Base-by-base conservation (phyloP, 2,329 filamentous ascomycete genomes). In the Ascochyta rabiei region DNA sequence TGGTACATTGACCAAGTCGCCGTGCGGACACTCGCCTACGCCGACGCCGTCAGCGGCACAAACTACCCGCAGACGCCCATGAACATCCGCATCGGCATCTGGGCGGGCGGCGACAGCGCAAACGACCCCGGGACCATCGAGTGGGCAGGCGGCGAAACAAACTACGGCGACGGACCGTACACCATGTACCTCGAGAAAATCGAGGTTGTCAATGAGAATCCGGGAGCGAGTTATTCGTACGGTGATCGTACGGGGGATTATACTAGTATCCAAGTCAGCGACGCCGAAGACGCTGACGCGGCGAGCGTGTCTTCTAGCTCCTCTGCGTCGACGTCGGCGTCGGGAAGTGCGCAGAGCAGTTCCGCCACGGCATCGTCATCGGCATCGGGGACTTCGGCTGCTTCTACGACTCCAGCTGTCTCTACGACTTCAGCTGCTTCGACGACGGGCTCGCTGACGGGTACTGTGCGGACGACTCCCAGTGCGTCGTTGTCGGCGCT, bases 51-150 rank as follows among this genome's bases (percentile, higher is more conserved):
- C 28, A 80, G 80, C 57, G 85, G 85, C 3, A 68, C 80, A 38
- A 82, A 83, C 64, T 92, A 85, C 70, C 89, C 89, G 0, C 89
- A 93, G 72, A 91, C 89, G 0, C 89, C 89, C 1, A 88, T 89
- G 86, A 83, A 84, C 28, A 54, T 74, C 38, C 63, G 64, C 33
- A 65, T 79, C 26, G 76, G 77, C 39, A 76, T 70, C 64, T 79
- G 77, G 77, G 76, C 75, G 7, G 78, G 77, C 41, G 82, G 81
- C 56, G 74, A 77, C 39, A 65, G 73, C 1, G 70, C 71, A 42
- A 73, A 77, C 23, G 48, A 54, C 4, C 70, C 78, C 6, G 86
- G 87, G 38, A 87, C 85, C 9, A 81, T 89, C 51, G 70, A 83
- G 45, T 90, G 87, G 88, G 86, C 86, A 24, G 86, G 87, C 42